Evolutionary conservation across 177 flowering plant genomes (phyloP).

Genomic region (Telopea speciosissima): DNA sequence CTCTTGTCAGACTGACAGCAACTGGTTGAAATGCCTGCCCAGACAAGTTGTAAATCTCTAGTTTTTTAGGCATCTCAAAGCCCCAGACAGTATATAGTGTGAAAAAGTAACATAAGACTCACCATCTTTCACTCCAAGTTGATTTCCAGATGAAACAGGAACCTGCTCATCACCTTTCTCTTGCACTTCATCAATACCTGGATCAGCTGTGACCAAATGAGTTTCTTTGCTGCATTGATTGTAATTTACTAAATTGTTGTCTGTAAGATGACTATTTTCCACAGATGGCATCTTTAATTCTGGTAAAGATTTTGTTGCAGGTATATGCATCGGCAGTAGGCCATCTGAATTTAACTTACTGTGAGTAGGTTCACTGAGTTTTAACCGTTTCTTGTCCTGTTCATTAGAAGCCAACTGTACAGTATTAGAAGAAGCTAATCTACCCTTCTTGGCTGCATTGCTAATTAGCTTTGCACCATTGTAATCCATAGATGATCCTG

Average conservation of each 20-base stretch:
- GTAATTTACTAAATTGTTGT: conserved; percentile 11
- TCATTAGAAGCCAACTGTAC: conserved; percentile 24
- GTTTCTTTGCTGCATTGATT: conserved; percentile 12
- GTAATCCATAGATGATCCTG: conserved; percentile 23
- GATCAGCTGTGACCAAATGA: conserved; percentile 11
- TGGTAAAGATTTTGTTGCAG: conserved; percentile 8
- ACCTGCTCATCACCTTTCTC: conserved; percentile 19
- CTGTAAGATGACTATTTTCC: conserved; percentile 13
- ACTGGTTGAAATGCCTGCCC: conserved; percentile 20
- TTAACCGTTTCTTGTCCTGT: conserved; percentile 49
- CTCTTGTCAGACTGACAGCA: conserved; percentile 21
- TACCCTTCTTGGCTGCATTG: conserved; percentile 21
- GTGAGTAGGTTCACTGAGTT: conserved; percentile 25
- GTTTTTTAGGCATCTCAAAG: conserved; percentile 7
- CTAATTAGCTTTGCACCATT: conserved; percentile 14
- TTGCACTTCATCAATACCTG: conserved; percentile 12
- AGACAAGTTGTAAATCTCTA: conserved; percentile 16
- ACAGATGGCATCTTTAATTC: conserved; percentile 12
- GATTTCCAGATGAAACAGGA: conserved; percentile 20
- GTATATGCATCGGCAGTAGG: conserved; percentile 10
- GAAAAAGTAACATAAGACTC: conserved; percentile 11
- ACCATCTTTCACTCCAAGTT: conserved; percentile 19
- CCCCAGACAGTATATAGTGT: neutral
- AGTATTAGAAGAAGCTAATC: conserved; percentile 19
- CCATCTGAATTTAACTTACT: conserved; percentile 15